These are phyloP conservation scores for Mucor circinelloides DNA, from an alignment of 371 early-diverging fungal species.

Conservation along the genomic window DNA sequence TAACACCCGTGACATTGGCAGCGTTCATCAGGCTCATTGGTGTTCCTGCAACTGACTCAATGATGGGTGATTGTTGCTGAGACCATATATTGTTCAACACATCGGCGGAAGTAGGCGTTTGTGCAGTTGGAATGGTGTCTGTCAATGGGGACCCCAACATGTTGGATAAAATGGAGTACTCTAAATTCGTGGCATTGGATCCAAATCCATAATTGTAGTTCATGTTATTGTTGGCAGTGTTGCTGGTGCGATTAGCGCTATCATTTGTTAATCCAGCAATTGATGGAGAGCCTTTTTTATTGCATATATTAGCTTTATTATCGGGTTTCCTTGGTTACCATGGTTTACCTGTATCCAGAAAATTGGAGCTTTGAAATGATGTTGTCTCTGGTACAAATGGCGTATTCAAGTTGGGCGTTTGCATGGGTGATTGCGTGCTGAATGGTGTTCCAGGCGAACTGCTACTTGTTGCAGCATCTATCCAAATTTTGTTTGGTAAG, in stretches of 20 bases:
- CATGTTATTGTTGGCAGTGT: constrained; percentile 7
- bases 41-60: not conserved
- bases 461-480: constrained; percentile 5
- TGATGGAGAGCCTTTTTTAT: not conserved
- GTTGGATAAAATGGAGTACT: constrained; percentile 82
- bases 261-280: not conserved
- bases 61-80: constrained; percentile 10
- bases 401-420: constrained; percentile 12
- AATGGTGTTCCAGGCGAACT: constrained; percentile 14
- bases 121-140: constrained; percentile 1
- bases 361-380: constrained; percentile 16
- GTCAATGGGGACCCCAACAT: constrained; percentile 65
- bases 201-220: constrained; percentile 68
- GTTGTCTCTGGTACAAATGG: constrained; percentile 6
- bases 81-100: constrained; percentile 15
- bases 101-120: constrained; percentile 2
- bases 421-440: constrained; percentile 21
- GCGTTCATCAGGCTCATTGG: not conserved
- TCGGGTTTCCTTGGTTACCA: not conserved
- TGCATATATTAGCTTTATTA: not conserved
- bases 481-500: not conserved
- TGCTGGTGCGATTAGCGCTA: not conserved
- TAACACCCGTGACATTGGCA: not conserved
- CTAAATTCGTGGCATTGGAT: constrained; percentile 84
- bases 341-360: constrained; percentile 19